Percentiles rank a stretch among this genome's conserved stretches.
These are phyloP conservation scores for Lindgomyces ingoldianus DNA, from an alignment of 495 filamentous ascomycete species.

Conservation along the genomic window DNA sequence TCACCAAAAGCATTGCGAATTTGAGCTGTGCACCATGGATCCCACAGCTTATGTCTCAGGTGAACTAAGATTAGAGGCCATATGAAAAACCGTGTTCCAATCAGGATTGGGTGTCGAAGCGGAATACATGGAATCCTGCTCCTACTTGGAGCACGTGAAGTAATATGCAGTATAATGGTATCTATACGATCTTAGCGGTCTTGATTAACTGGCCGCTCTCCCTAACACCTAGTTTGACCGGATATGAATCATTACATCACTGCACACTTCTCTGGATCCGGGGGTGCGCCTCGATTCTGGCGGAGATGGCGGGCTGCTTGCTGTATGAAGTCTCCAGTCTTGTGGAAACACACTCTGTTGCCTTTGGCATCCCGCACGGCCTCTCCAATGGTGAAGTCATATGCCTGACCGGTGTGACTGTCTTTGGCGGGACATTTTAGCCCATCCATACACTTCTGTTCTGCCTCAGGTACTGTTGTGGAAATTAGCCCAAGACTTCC, in stretches of 20 bases:
- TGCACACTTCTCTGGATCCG: slow-evolving; percentile 26
- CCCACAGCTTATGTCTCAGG: background rate
- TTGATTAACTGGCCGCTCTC: too few species aligned
- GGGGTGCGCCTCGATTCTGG: slow-evolving; percentile 28
- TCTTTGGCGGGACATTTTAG: slow-evolving; percentile 47
- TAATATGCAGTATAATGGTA: too few species aligned
- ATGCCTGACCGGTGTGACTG: slow-evolving; percentile 44
- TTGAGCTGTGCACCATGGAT: background rate
- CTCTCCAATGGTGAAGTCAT: slow-evolving; percentile 47
- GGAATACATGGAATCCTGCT: too few species aligned
- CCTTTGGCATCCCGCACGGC: slow-evolving; percentile 45
- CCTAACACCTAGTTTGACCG: too few species aligned
- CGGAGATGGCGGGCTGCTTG: slow-evolving; percentile 41
- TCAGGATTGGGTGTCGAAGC: background rate
- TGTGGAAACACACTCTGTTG: slow-evolving; percentile 47
- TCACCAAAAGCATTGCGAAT: background rate
- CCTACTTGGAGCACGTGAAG: too few species aligned
- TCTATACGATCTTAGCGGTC: too few species aligned
- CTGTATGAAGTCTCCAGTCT: slow-evolving; percentile 47
- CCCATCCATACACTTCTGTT: slow-evolving; percentile 44
- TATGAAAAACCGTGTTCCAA: slow-evolving; percentile 18
- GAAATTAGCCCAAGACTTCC: background rate
- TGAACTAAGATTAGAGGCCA: background rate
- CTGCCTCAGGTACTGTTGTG: slow-evolving; percentile 38
- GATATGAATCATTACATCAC: slow-evolving; percentile 29